Conservation (phyloP, 768 basidiomycete species). For the Nidula microcarpa region DNA sequence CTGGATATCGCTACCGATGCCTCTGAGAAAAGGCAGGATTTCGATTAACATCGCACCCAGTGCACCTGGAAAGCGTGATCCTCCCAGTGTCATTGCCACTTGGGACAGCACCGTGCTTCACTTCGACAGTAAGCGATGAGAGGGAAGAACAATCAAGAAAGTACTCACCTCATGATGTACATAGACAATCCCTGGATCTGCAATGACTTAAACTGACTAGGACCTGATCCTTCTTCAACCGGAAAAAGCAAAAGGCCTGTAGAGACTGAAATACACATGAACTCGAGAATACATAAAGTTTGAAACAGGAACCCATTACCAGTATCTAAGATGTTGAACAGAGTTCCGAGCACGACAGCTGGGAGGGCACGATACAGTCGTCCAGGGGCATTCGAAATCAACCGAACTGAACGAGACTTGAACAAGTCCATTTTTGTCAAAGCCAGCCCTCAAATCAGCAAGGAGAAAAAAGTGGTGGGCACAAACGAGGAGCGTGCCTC, state of each 20-base stretch:
- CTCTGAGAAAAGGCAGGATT: constrained; percentile 16
- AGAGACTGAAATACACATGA: constrained; percentile 9
- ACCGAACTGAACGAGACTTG: no score
- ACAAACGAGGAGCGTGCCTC: no score
- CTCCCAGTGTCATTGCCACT: constrained; percentile 15
- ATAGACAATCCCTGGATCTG: constrained; percentile 18
- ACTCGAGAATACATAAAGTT: not conserved
- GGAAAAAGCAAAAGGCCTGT: constrained; percentile 16
- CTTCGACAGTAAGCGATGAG: no score
- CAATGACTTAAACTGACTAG: constrained; percentile 7
- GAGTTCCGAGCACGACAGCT: constrained; percentile 12
- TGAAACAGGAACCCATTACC: constrained; percentile 1
- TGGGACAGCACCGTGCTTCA: constrained; percentile 12
- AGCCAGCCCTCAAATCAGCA: no score
- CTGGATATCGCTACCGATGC: constrained; percentile 13
- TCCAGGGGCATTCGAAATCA: constrained; percentile 3
- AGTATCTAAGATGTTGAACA: constrained; percentile 14
- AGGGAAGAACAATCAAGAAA: no score
- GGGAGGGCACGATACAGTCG: constrained; percentile 16
- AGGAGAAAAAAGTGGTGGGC: no score
- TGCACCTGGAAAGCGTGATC: constrained; percentile 17
- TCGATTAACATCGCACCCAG: constrained; percentile 17
- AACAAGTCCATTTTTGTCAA: no score
- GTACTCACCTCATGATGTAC: constrained; percentile 15
- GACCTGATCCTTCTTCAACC: constrained; percentile 5